Evolutionary conservation across 306 rosid species (phyloP).

Genomic region (Luffa acutangula): DNA sequence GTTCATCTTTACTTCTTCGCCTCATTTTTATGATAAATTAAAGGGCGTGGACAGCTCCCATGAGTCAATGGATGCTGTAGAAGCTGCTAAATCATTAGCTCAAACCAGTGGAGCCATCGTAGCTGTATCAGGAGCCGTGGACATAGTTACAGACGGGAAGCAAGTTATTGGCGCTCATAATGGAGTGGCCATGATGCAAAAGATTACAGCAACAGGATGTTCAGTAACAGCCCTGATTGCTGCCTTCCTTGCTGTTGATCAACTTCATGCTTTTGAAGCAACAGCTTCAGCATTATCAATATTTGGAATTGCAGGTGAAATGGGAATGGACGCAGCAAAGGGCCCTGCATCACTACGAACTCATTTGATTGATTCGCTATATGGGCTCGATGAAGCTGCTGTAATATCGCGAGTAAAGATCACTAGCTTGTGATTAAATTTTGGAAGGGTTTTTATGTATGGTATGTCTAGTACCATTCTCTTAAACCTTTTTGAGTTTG

Average conservation of each 20-base stretch:
- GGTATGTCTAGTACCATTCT: neutral
- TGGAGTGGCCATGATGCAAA: constrained; percentile 87
- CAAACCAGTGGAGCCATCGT: constrained; percentile 59
- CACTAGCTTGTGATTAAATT: constrained; percentile 19
- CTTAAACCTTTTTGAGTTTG: neutral
- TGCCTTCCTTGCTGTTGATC: constrained; percentile 80
- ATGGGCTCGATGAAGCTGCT: constrained; percentile 63
- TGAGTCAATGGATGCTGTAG: constrained; percentile 68
- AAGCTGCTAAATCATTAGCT: constrained; percentile 71
- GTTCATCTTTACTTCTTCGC: neutral
- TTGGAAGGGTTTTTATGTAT: neutral
- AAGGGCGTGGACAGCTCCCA: constrained; percentile 76
- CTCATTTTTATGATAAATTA: constrained; percentile 15
- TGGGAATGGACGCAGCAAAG: constrained; percentile 65
- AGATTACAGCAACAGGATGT: constrained; percentile 83
- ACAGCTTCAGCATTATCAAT: constrained; percentile 51
- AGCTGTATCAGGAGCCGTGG: constrained; percentile 77
- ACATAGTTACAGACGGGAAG: constrained; percentile 70
- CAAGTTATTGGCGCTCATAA: constrained; percentile 70
- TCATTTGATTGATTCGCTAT: constrained; percentile 76
- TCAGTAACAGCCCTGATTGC: constrained; percentile 82
- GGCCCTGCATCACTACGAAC: constrained; percentile 81
- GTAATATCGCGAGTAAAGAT: constrained; percentile 54
- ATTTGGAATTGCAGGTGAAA: constrained; percentile 69
- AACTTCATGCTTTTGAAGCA: constrained; percentile 47